Evolutionary conservation across 257 asterid species (phyloP).

Genomic region (Pogostemon cablin): DNA sequence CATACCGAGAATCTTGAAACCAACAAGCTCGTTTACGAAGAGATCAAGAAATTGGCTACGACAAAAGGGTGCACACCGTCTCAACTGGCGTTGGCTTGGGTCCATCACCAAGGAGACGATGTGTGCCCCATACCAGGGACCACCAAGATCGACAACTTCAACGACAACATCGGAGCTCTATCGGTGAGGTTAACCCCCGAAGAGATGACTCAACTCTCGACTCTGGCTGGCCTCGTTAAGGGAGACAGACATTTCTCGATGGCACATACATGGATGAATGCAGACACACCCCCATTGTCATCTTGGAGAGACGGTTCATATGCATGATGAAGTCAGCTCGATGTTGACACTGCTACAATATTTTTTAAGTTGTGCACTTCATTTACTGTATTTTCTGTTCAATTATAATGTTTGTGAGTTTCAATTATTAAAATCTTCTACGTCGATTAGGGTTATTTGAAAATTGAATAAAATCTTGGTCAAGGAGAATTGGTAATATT

Average conservation of each 20-base stretch:
- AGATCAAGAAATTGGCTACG: slow-evolving; percentile 40
- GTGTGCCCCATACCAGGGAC: slow-evolving; percentile 57
- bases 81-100: slow-evolving; percentile 58
- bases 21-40: slow-evolving; percentile 41
- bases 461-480: too few relatives aligned
- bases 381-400: too few relatives aligned
- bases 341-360: too few relatives aligned
- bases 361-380: too few relatives aligned
- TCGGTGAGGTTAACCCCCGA: slow-evolving; percentile 33
- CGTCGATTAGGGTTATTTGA: too few relatives aligned
- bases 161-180: slow-evolving; percentile 42
- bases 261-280: slow-evolving; percentile 23
- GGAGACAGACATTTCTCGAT: slow-evolving; percentile 29
- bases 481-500: too few relatives aligned
- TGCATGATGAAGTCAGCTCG: too few relatives aligned
- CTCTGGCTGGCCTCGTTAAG: slow-evolving; percentile 32
- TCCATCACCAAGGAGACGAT: slow-evolving; percentile 49
- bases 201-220: slow-evolving; percentile 40
- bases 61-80: slow-evolving; percentile 50
- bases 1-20: slow-evolving; percentile 42
- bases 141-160: slow-evolving; percentile 47
- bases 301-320: slow-evolving; percentile 31
- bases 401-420: too few relatives aligned
- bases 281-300: slow-evolving; percentile 38
- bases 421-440: too few relatives aligned